phyloP scores from a whole-genome alignment of 2,329 filamentous ascomycete genomes.

The Sporothrix brunneoviolacea region DNA sequence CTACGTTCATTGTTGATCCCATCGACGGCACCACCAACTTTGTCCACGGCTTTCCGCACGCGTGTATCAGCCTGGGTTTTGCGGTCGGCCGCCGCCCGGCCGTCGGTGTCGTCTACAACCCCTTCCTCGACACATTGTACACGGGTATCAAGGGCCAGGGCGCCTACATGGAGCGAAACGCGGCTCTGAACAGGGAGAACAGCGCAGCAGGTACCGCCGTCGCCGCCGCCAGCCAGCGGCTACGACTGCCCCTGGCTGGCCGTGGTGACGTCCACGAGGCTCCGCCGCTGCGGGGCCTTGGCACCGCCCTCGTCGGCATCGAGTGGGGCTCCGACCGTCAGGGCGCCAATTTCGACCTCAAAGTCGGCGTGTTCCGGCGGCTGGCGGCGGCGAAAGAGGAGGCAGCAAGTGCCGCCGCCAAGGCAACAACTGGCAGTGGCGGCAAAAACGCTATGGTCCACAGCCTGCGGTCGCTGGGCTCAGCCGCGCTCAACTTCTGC shows the following conservation, averaged over 20 bases:
- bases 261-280: slow-evolving; percentile 35
- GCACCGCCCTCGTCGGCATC: slow-evolving; percentile 57
- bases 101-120: slow-evolving; percentile 75
- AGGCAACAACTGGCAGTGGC: slow-evolving; percentile 42
- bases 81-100: slow-evolving; percentile 54
- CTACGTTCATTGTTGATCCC: slow-evolving; percentile 75
- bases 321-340: slow-evolving; percentile 68
- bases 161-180: slow-evolving; percentile 48
- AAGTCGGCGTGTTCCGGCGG: slow-evolving; percentile 58
- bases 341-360: slow-evolving; percentile 65
- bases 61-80: slow-evolving; percentile 71
- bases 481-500: slow-evolving; percentile 69
- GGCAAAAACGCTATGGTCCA: slow-evolving; percentile 71
- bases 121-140: slow-evolving; percentile 63
- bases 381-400: slow-evolving; percentile 40
- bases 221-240: slow-evolving; percentile 7
- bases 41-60: slow-evolving; percentile 66
- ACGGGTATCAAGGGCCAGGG: slow-evolving; percentile 63
- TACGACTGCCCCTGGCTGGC: slow-evolving; percentile 33
- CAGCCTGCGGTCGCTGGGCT: slow-evolving; percentile 61
- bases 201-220: background rate
- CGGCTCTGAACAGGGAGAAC: slow-evolving; percentile 31
- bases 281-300: slow-evolving; percentile 53
- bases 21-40: slow-evolving; percentile 83
- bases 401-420: no score